Evolutionary conservation across 2,329 filamentous ascomycete species (phyloP).

Genomic region (Cercospora citrullina): DNA sequence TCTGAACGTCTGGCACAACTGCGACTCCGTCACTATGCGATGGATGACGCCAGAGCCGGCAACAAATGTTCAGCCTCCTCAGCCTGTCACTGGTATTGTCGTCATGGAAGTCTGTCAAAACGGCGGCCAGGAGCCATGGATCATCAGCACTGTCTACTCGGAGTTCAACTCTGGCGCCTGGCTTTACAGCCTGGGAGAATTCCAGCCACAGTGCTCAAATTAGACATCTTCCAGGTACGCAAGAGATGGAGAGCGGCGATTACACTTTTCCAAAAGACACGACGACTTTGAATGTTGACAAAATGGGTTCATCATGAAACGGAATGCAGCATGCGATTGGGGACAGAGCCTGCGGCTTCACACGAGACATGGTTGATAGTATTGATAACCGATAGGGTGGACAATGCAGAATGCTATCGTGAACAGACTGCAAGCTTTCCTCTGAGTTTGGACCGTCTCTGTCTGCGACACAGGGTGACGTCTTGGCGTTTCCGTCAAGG

Average conservation of each 20-base stretch:
- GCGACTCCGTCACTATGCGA: slow-evolving; percentile 36
- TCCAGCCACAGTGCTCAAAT: slow-evolving; percentile 20
- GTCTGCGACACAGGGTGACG: not conserved
- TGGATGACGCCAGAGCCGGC: slow-evolving; percentile 32
- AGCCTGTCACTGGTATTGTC: slow-evolving; percentile 34
- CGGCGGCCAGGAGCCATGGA: slow-evolving; percentile 29
- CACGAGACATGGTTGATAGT: not conserved
- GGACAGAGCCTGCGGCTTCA: not conserved
- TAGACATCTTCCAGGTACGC: not conserved
- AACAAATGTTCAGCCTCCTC: slow-evolving; percentile 16
- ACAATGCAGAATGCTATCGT: not conserved
- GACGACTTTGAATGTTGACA: not conserved
- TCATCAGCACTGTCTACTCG: slow-evolving; percentile 36
- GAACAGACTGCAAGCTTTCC: not conserved
- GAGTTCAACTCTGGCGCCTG: slow-evolving; percentile 38
- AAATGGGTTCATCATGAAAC: not conserved
- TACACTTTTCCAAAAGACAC: not conserved
- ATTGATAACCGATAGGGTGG: not conserved
- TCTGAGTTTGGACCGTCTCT: not conserved
- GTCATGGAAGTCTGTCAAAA: slow-evolving; percentile 30
- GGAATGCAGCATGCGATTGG: not conserved
- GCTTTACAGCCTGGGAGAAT: slow-evolving; percentile 32
- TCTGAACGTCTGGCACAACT: slow-evolving; percentile 38
- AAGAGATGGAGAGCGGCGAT: not conserved
- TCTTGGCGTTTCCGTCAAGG: not conserved